These are phyloP conservation scores for Gorgonomyces haynaldii DNA, from an alignment of 192 early-diverging fungal genomes.

Conservation along the genomic window DNA sequence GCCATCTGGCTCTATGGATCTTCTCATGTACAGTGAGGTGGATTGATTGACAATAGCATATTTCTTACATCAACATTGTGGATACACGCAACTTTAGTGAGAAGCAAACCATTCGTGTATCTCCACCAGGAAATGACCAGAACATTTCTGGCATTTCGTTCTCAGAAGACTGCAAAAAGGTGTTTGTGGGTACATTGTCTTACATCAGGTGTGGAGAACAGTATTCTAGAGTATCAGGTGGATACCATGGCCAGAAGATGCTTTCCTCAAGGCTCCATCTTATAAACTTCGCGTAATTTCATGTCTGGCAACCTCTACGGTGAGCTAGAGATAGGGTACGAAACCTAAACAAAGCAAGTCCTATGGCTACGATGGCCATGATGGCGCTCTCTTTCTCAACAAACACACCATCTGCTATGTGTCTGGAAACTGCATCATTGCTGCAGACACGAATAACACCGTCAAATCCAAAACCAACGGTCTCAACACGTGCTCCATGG, in stretches of 20 bases:
- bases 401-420: slow-evolving; percentile 23
- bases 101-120: slow-evolving; percentile 69
- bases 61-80: slow-evolving; percentile 78
- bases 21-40: slow-evolving; percentile 67
- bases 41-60: slow-evolving; percentile 30
- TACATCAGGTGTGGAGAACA: slow-evolving; percentile 59
- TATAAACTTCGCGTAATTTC: slow-evolving; percentile 30
- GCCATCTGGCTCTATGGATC: slow-evolving; percentile 75
- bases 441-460: slow-evolving; percentile 4
- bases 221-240: slow-evolving; percentile 71
- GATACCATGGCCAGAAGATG: slow-evolving; percentile 67
- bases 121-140: slow-evolving; percentile 48
- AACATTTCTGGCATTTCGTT: slow-evolving; percentile 81
- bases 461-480: background rate
- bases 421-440: slow-evolving; percentile 36
- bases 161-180: slow-evolving; percentile 65
- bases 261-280: slow-evolving; percentile 67
- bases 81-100: slow-evolving; percentile 81
- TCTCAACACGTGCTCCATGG: background rate
- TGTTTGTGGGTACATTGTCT: slow-evolving; percentile 69
- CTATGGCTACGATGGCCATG: slow-evolving; percentile 22
- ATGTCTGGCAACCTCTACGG: slow-evolving; percentile 33
- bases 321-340: slow-evolving; percentile 30
- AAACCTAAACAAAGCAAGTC: slow-evolving; percentile 21
- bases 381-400: slow-evolving; percentile 15